These are phyloP conservation scores for Syzygium grande DNA, from an alignment of 345 rosid genomes.

Conservation along the genomic window DNA sequence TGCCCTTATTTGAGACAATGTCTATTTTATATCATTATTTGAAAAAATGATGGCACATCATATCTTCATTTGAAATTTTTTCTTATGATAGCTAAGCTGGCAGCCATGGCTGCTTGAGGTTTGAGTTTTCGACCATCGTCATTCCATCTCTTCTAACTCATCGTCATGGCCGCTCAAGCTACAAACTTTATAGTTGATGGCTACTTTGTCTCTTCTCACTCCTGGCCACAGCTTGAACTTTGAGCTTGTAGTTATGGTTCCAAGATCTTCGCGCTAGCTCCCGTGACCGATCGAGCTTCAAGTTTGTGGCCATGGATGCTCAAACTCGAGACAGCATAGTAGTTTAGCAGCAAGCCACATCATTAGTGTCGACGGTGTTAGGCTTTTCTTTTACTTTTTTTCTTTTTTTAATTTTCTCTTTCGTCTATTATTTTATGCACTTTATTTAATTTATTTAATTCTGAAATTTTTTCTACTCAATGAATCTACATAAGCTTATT, in stretches of 20 bases:
- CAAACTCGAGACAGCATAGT: not conserved
- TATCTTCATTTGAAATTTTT: no score
- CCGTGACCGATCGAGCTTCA: not conserved
- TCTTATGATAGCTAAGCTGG: not conserved
- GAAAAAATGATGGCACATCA: no score
- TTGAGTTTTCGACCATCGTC: not conserved
- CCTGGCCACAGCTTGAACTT: no score
- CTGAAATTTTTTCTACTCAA: no score
- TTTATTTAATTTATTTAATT: no score
- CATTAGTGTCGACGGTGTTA: not conserved
- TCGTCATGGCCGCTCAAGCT: not conserved
- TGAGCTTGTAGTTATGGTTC: not conserved
- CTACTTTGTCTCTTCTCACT: no score
- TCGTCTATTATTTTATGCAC: no score
- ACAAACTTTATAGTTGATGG: no score
- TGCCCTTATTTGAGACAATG: no score
- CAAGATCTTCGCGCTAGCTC: not conserved
- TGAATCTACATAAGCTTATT: no score
- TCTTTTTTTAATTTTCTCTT: no score
- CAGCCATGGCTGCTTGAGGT: not conserved
- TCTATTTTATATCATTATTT: no score
- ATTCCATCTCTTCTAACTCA: not conserved
- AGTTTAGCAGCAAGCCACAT: not conserved
- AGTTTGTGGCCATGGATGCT: not conserved
- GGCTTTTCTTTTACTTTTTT: not conserved